Base-by-base conservation (phyloP, 345 rosid species). In the Eucalyptus marginata region DNA sequence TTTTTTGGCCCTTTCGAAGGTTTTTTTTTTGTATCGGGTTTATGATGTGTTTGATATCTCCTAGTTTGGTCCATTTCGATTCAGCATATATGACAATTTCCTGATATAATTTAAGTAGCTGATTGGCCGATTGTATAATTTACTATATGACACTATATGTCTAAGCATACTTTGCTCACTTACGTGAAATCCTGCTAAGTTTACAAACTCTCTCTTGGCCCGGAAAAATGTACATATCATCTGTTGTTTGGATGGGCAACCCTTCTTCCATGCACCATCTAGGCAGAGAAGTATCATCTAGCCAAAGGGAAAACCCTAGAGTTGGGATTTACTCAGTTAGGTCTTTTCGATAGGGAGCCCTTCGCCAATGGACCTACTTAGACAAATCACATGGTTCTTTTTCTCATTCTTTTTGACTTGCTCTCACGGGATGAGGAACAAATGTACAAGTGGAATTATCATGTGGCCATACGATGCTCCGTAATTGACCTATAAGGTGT, bases 361-460 rank as follows among this genome's bases (percentile, higher is more conserved):
- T 71, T 71, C 0, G 7, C 14, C 27, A 18, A 10, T 71, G 83
- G 25, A 71, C 46, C 27, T 36, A 10, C 14, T 71, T 71, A 20
- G 83, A 36, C 83, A 71, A 33, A 71, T 71, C 83, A 71, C 22
- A 71, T 10, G 8, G 27, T 71, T 71, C 2, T 20, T 4, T 36
- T 76, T 20, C 47, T 76, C 29, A 10, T 10, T 40, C 8, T 76
- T 40, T 76, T 12, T 43, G 1, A 76, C 15, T 76, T 20, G 7
- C 27, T 76, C 8, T 7, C 7, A 11, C 18, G 15, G 1, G 5
- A 2, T 1, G 20, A 17, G 20, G 20, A 8, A 64, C 14, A 7
- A 14, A 64, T 20, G 83, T 5, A 40, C 14, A 1, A 76, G 27
- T 44, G 47, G 47, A 76, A 24, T 76, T 76, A 36, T 76, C 20